These are phyloP conservation scores for Ustilago xerochloae DNA, from an alignment of 1,284 basidiomycete species.

Conservation along the genomic window DNA sequence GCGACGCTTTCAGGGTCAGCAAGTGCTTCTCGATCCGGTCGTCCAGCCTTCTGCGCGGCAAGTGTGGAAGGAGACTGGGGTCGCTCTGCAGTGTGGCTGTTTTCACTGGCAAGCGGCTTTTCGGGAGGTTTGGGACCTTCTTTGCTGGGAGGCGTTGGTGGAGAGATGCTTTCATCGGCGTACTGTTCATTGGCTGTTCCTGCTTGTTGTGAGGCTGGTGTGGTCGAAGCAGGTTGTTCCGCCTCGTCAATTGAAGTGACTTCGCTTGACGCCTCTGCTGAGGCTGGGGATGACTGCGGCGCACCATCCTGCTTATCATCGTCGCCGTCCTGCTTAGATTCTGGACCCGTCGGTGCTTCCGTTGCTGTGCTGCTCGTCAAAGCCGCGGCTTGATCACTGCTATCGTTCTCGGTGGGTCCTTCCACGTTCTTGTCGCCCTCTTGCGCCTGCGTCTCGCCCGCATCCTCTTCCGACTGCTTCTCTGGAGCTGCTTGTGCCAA, in stretches of 20 bases:
- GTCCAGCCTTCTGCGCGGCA: not conserved
- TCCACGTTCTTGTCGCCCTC: not conserved
- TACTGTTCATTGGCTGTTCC: not conserved
- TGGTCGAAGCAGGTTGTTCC: not conserved
- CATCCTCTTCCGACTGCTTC: not conserved
- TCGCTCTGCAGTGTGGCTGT: not conserved
- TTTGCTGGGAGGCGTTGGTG: slow-evolving; percentile 23
- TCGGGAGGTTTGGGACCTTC: slow-evolving; percentile 16
- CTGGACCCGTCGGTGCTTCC: not conserved
- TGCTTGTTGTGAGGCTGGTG: not conserved
- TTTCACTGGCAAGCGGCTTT: not conserved
- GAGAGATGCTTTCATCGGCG: slow-evolving; percentile 1
- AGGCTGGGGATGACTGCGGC: not conserved
- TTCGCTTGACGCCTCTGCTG: not conserved
- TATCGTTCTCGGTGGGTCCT: not conserved
- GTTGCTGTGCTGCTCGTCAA: slow-evolving; percentile 2
- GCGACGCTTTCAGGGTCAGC: slow-evolving; percentile 48
- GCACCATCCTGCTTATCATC: not conserved
- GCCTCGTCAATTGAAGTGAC: not conserved
- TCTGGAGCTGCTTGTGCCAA: not conserved
- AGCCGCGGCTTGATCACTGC: not conserved
- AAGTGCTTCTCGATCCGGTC: slow-evolving; percentile 21
- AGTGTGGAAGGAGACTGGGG: slow-evolving; percentile 10
- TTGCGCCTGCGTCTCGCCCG: not conserved
- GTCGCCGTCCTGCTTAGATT: not conserved